Evolutionary conservation across 2,329 filamentous ascomycete genomes (phyloP).

Genomic region (Pyrenochaeta sp.): DNA sequence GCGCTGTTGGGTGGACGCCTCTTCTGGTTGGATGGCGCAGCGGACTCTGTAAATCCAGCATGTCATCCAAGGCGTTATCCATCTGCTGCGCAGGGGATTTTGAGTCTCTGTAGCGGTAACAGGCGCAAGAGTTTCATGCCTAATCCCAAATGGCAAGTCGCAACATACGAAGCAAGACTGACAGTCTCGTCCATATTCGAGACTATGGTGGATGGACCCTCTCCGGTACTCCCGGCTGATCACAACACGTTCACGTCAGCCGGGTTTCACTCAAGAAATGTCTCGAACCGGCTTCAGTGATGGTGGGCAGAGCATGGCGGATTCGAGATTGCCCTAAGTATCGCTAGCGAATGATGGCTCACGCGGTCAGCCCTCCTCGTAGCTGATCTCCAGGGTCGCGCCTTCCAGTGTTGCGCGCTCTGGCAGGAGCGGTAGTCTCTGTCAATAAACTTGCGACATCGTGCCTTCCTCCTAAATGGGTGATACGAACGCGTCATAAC

Average conservation of each 20-base stretch:
- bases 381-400: conserved; percentile 3
- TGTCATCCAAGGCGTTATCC: conserved; percentile 11
- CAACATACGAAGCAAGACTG: conserved; percentile 17
- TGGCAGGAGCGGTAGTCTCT: conserved; percentile 3
- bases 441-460: conserved; percentile 34
- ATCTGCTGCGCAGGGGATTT: conserved; percentile 7
- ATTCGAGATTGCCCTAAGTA: conserved; percentile 32
- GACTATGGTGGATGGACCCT: conserved; percentile 12
- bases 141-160: conserved; percentile 14
- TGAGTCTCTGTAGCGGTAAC: conserved; percentile 9
- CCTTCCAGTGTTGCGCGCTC: background rate
- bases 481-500: conserved; percentile 1
- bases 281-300: conserved; percentile 23
- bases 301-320: conserved; percentile 29
- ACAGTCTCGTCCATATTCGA: conserved; percentile 11
- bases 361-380: conserved; percentile 29
- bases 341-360: conserved; percentile 40
- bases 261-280: conserved; percentile 32
- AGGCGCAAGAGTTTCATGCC: conserved; percentile 5
- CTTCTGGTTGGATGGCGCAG: conserved; percentile 16
- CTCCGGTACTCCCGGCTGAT: conserved; percentile 28
- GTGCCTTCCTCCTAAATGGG: conserved; percentile 18
- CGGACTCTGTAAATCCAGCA: conserved; percentile 5
- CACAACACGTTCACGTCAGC: conserved; percentile 32
- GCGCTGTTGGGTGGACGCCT: conserved; percentile 9